A percentile compares a stretch with the other conserved stretches of the same genome.
phyloP scores from a whole-genome alignment of 805 yeast species.

The Candida yuanshanica region DNA sequence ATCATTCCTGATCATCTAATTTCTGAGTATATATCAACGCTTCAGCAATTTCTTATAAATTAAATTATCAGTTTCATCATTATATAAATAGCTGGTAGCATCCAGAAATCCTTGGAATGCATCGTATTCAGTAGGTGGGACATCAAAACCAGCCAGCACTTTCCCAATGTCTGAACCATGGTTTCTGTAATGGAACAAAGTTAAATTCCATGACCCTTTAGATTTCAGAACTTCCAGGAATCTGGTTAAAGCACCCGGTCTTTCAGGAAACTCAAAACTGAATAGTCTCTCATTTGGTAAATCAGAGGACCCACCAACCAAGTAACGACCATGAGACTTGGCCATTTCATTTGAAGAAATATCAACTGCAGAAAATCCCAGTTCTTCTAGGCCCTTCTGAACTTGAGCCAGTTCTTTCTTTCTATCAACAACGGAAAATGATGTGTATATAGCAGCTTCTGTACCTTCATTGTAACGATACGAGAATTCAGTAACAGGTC shows the following conservation, averaged over 20 bases:
- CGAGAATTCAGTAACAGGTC: slow-evolving; percentile 90
- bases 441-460: slow-evolving; percentile 77
- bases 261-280: slow-evolving; percentile 93
- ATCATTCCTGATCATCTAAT: background rate
- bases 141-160: slow-evolving; percentile 83
- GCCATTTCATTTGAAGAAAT: slow-evolving; percentile 93
- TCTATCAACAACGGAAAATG: slow-evolving; percentile 78
- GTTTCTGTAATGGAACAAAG: slow-evolving; percentile 93
- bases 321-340: slow-evolving; percentile 90
- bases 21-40: background rate
- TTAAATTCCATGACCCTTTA: slow-evolving; percentile 74
- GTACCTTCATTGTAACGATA: slow-evolving; percentile 60
- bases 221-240: slow-evolving; percentile 63
- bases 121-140: slow-evolving; percentile 63
- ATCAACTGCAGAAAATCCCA: slow-evolving; percentile 73
- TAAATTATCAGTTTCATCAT: slow-evolving; percentile 78
- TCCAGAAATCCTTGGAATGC: slow-evolving; percentile 65
- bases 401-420: slow-evolving; percentile 67
- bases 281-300: slow-evolving; percentile 72
- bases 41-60: slow-evolving; percentile 79
- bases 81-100: slow-evolving; percentile 67
- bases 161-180: slow-evolving; percentile 95
- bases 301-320: slow-evolving; percentile 85
- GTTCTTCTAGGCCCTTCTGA: slow-evolving; percentile 47
- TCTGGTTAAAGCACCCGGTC: slow-evolving; percentile 87